These are phyloP conservation scores for Hortiboletus flavorubellus DNA, from an alignment of 768 basidiomycete genomes.

Conservation along the genomic window DNA sequence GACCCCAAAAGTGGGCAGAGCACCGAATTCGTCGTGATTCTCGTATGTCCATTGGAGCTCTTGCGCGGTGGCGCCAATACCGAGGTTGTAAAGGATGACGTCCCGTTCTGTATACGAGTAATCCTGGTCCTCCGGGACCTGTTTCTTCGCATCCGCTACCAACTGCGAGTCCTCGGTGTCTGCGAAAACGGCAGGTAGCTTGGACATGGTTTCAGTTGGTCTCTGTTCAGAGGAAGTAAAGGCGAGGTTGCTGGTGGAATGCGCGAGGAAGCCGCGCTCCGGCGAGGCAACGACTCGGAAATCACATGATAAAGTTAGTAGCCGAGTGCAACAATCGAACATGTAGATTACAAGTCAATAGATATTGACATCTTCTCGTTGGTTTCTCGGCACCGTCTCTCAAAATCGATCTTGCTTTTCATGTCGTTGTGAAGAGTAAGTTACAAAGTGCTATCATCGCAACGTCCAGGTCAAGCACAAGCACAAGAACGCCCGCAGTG, in stretches of 20 bases:
- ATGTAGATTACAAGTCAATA: no score
- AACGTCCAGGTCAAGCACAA: no score
- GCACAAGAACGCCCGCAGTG: no score
- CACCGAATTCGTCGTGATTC: constrained; percentile 78
- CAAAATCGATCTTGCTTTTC: no score
- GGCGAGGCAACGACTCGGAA: background rate
- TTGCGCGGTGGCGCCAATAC: constrained; percentile 88
- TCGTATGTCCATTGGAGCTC: constrained; percentile 93
- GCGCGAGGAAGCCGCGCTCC: background rate
- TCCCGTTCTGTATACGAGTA: constrained; percentile 86
- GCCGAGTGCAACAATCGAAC: no score
- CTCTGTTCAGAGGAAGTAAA: background rate
- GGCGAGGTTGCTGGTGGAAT: background rate
- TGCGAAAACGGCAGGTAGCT: constrained; percentile 50
- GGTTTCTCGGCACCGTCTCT: no score
- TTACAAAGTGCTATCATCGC: no score
- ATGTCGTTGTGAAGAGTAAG: no score
- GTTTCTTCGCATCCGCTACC: constrained; percentile 79
- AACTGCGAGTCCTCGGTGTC: constrained; percentile 82
- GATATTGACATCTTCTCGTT: no score
- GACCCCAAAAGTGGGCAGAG: constrained; percentile 93
- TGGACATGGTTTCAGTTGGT: constrained; percentile 26
- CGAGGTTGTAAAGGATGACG: constrained; percentile 92
- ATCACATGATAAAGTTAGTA: background rate
- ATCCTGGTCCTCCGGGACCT: constrained; percentile 47